A percentile compares a stretch with the other conserved stretches of the same genome.
Conservation (phyloP, 352 stramenopile species). For the Phytophthora multivora region DNA sequence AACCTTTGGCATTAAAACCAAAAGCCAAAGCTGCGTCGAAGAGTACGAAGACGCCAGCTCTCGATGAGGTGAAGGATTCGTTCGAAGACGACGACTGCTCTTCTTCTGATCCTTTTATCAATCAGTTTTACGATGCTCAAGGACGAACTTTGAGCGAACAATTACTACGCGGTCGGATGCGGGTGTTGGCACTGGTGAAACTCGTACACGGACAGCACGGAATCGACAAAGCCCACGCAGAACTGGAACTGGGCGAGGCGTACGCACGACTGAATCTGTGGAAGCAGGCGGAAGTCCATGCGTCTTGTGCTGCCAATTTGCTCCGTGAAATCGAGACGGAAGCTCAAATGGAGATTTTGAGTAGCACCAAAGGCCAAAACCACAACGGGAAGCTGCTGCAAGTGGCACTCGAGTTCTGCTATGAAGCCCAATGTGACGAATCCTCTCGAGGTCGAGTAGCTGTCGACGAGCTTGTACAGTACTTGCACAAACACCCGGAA, state of each 20-base stretch:
- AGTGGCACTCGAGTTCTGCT: conserved; percentile 32
- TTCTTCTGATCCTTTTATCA: conserved; percentile 58
- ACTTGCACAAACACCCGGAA: conserved; percentile 14
- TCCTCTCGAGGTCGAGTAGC: conserved; percentile 22
- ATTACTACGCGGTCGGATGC: conserved; percentile 60
- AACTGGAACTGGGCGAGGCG: conserved; percentile 59
- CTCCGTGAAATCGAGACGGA: conserved; percentile 38
- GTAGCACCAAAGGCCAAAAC: conserved; percentile 4
- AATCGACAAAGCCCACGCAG: conserved; percentile 43
- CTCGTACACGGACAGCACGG: conserved; percentile 46
- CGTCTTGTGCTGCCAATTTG: conserved; percentile 37
- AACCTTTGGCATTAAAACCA: conserved; percentile 44
- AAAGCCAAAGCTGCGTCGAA: conserved; percentile 2
- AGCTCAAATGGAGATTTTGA: background rate
- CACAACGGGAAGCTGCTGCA: conserved; percentile 21
- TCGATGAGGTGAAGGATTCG: background rate
- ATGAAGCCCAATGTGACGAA: conserved; percentile 31
- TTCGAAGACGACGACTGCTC: conserved; percentile 36
- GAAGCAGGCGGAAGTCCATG: conserved; percentile 69
- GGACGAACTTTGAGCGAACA: conserved; percentile 64
- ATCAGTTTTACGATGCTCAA: conserved; percentile 65
- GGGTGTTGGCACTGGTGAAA: conserved; percentile 57
- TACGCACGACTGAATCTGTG: conserved; percentile 69
- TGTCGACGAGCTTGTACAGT: conserved; percentile 4
- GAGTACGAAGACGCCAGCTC: background rate